Percentiles rank a stretch among this genome's conserved stretches.
Conservation (phyloP, 805 yeast species). For the Vanderwaltozyma polyspora region DNA sequence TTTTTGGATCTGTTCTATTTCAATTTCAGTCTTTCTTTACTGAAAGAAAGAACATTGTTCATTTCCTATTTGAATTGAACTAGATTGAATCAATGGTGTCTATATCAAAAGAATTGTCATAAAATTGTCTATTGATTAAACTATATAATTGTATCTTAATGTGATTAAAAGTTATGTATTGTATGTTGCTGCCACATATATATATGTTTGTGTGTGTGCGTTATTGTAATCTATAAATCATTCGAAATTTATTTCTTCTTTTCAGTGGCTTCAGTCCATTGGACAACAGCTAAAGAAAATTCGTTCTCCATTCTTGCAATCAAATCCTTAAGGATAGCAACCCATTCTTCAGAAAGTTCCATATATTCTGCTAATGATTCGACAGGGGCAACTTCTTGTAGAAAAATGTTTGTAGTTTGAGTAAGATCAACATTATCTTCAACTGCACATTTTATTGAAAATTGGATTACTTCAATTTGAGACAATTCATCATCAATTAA, state of each 20-base stretch:
- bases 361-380: slow-evolving; percentile 15
- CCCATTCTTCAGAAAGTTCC: background rate
- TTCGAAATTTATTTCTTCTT: background rate
- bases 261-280: slow-evolving; percentile 13
- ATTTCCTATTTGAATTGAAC: too few relatives aligned
- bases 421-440: slow-evolving; percentile 21
- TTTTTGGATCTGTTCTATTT: too few relatives aligned
- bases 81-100: too few relatives aligned
- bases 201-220: too few relatives aligned
- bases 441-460: slow-evolving; percentile 23
- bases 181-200: too few relatives aligned
- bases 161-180: too few relatives aligned
- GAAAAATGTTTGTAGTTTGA: slow-evolving; percentile 22
- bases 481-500: slow-evolving; percentile 9
- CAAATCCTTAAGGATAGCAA: background rate
- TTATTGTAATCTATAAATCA: too few relatives aligned
- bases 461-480: slow-evolving; percentile 22
- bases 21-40: too few relatives aligned
- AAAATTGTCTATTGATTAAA: too few relatives aligned
- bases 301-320: slow-evolving; percentile 6
- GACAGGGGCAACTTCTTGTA: slow-evolving; percentile 24
- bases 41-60: too few relatives aligned
- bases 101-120: too few relatives aligned
- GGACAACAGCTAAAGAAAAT: slow-evolving; percentile 10
- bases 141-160: too few relatives aligned